Evolutionary conservation across 2,329 filamentous ascomycete species (phyloP).

Genomic region (Colletotrichum echinochloae): DNA sequence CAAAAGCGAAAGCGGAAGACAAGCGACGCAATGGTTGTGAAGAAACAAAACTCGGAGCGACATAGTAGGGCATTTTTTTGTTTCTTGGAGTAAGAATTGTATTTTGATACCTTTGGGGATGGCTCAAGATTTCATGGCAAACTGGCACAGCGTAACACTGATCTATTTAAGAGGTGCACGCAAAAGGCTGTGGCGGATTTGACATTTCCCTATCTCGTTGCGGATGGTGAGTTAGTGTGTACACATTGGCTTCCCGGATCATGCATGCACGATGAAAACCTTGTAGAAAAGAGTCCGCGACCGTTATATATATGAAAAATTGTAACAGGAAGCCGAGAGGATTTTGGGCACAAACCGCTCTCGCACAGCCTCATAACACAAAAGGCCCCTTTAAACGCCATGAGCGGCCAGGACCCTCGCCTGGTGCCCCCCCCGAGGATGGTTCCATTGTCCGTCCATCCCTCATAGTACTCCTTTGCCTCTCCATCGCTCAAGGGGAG

Average conservation of each 20-base stretch:
- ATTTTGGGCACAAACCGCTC: background rate
- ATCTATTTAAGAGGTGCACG: background rate
- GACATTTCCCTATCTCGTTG: constrained; percentile 15
- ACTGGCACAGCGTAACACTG: no score
- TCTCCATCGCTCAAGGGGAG: constrained; percentile 42
- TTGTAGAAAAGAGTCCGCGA: background rate
- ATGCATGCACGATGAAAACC: background rate
- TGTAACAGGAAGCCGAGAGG: background rate
- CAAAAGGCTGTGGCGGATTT: background rate
- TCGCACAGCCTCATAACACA: constrained; percentile 12
- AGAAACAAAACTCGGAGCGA: background rate
- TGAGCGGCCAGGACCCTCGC: background rate
- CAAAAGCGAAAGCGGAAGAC: background rate
- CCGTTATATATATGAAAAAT: constrained; percentile 2
- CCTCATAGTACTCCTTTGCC: background rate
- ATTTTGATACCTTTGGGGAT: background rate
- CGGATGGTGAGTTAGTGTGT: background rate
- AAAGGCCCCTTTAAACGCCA: constrained; percentile 28
- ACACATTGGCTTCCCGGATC: background rate
- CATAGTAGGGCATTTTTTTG: background rate
- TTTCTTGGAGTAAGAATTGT: background rate
- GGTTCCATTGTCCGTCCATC: constrained; percentile 8
- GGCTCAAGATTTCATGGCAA: background rate
- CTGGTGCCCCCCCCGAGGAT: background rate
- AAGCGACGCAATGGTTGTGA: background rate